phyloP scores from a whole-genome alignment of 2,329 filamentous ascomycete species.

The Monosporascus sp. region DNA sequence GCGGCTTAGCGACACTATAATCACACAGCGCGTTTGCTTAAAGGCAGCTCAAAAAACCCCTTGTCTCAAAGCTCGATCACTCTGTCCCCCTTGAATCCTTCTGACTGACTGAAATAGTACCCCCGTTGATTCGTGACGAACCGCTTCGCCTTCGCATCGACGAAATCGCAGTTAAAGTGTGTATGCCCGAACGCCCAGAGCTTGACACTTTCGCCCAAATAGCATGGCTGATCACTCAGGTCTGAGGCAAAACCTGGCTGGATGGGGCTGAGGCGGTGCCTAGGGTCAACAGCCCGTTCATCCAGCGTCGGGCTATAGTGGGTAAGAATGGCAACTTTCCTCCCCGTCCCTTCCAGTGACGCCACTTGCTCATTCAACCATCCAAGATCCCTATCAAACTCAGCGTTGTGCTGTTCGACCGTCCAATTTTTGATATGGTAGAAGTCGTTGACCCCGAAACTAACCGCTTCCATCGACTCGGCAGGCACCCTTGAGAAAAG shows the following conservation, averaged over 20 bases:
- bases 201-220: conserved; percentile 27
- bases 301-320: conserved; percentile 38
- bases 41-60: no score
- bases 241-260: conserved; percentile 35
- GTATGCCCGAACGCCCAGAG: conserved; percentile 47
- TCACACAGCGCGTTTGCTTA: no score
- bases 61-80: not conserved
- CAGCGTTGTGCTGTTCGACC: conserved; percentile 30
- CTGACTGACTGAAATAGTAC: conserved; percentile 27
- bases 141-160: conserved; percentile 24
- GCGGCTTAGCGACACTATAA: no score
- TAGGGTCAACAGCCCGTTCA: conserved; percentile 27
- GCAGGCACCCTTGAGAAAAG: conserved; percentile 44
- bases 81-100: not conserved
- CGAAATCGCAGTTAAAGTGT: conserved; percentile 40
- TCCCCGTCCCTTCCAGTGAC: conserved; percentile 16
- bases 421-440: conserved; percentile 39
- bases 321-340: conserved; percentile 32
- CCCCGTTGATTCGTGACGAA: conserved; percentile 36
- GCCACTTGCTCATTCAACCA: conserved; percentile 38
- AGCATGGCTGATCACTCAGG: conserved; percentile 31
- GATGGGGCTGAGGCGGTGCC: conserved; percentile 25
- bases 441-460: conserved; percentile 46
- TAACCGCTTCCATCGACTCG: conserved; percentile 32
- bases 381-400: conserved; percentile 32